These are phyloP conservation scores for Apiospora sp. DNA, from an alignment of 2,329 filamentous ascomycete genomes.

Conservation along the genomic window DNA sequence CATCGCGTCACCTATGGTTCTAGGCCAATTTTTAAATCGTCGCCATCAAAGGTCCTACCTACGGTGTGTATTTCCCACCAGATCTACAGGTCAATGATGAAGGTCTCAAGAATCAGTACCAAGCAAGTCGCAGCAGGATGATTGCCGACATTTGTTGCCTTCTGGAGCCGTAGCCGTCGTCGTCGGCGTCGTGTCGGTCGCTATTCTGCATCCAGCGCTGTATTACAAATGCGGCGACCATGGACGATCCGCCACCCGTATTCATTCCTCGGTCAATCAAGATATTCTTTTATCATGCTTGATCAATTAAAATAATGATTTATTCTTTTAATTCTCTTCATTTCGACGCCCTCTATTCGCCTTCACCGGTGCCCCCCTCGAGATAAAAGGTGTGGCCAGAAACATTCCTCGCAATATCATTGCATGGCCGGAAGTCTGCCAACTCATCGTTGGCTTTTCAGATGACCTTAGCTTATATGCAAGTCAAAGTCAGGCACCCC, in stretches of 20 bases:
- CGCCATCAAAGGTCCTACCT: neutral
- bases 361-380: conserved; percentile 21
- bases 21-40: neutral
- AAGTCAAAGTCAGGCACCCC: conserved; percentile 26
- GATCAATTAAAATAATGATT: conserved; percentile 9
- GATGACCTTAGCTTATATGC: conserved; percentile 27
- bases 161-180: neutral
- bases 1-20: neutral
- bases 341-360: neutral
- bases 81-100: neutral
- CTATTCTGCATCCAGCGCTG: neutral
- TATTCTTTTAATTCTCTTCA: neutral
- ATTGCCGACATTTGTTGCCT: neutral
- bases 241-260: neutral
- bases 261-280: conserved; percentile 1
- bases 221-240: neutral
- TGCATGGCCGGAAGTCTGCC: conserved; percentile 22
- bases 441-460: conserved; percentile 26
- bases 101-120: neutral
- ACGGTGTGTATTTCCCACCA: neutral
- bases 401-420: conserved; percentile 21
- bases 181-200: neutral
- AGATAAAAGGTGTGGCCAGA: conserved; percentile 8
- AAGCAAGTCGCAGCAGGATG: neutral
- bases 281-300: neutral